phyloP scores from a whole-genome alignment of 2,329 filamentous ascomycete genomes.

The Neofusicoccum umdonicola region DNA sequence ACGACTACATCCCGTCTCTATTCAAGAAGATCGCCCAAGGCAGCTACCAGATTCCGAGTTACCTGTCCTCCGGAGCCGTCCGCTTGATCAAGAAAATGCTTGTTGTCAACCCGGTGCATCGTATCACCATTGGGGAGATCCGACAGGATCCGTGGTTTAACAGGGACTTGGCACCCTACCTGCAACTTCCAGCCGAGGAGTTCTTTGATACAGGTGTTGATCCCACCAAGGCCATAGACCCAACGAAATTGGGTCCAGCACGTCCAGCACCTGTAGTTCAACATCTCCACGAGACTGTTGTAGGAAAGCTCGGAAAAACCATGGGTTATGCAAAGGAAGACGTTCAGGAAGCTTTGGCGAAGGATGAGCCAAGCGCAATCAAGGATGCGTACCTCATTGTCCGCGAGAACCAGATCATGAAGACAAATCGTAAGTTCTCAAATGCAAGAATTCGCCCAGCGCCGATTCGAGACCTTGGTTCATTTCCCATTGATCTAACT shows the following conservation, averaged over 20 bases:
- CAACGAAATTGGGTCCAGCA: constrained; percentile 74
- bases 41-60: constrained; percentile 86
- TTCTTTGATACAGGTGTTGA: constrained; percentile 94
- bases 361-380: constrained; percentile 92
- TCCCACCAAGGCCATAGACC: constrained; percentile 84
- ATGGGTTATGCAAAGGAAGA: constrained; percentile 97
- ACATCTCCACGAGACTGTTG: constrained; percentile 86
- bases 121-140: constrained; percentile 92
- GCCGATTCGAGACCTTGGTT: background rate
- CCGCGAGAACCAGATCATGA: constrained; percentile 96
- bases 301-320: constrained; percentile 92
- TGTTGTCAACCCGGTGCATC: constrained; percentile 89
- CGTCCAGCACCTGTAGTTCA: constrained; percentile 72
- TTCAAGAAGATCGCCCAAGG: constrained; percentile 98
- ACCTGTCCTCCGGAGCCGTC: constrained; percentile 81
- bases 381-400: constrained; percentile 99
- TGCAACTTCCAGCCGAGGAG: constrained; percentile 83
- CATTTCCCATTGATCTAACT: constrained; percentile 3
- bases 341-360: constrained; percentile 88
- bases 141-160: constrained; percentile 92
- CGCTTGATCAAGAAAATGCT: constrained; percentile 88
- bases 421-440: constrained; percentile 75
- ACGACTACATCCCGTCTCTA: constrained; percentile 94
- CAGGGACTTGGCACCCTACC: constrained; percentile 79
- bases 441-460: too few species aligned